phyloP scores from a whole-genome alignment of 2,329 filamentous ascomycete species.

The Torrubiella hemipterigena region DNA sequence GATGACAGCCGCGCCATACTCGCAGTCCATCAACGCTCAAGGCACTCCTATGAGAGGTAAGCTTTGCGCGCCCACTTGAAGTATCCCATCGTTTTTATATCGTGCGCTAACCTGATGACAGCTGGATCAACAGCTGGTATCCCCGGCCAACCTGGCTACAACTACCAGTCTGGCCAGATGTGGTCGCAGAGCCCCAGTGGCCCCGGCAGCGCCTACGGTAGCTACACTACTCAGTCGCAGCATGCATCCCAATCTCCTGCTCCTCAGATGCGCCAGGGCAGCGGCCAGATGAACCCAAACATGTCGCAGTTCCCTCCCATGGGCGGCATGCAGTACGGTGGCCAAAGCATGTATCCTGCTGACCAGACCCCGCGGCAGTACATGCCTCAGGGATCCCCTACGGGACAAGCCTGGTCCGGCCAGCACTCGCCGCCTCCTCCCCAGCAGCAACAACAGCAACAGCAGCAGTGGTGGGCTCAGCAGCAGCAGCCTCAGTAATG shows the following conservation, averaged over 20 bases:
- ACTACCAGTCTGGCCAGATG: slow-evolving; percentile 51
- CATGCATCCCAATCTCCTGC: slow-evolving; percentile 43
- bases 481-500: slow-evolving; percentile 39
- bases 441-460: neutral
- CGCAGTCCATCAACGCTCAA: slow-evolving; percentile 59
- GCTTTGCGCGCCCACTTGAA: slow-evolving; percentile 41
- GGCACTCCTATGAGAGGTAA: slow-evolving; percentile 61
- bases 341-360: slow-evolving; percentile 45
- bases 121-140: slow-evolving; percentile 40
- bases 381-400: slow-evolving; percentile 50
- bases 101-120: too few species aligned
- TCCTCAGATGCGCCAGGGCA: slow-evolving; percentile 48
- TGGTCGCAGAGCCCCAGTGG: slow-evolving; percentile 51
- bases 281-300: slow-evolving; percentile 43
- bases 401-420: slow-evolving; percentile 38
- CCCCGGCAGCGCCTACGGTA: slow-evolving; percentile 36
- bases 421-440: slow-evolving; percentile 45
- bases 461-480: slow-evolving; percentile 42
- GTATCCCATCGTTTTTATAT: slow-evolving; percentile 55
- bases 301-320: slow-evolving; percentile 50
- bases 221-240: slow-evolving; percentile 37
- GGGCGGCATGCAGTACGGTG: slow-evolving; percentile 45
- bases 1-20: slow-evolving; percentile 55
- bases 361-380: slow-evolving; percentile 55
- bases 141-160: slow-evolving; percentile 44